Evolutionary conservation across 1,139 yeast species (phyloP).

Genomic region (Maudiozyma humilis): DNA sequence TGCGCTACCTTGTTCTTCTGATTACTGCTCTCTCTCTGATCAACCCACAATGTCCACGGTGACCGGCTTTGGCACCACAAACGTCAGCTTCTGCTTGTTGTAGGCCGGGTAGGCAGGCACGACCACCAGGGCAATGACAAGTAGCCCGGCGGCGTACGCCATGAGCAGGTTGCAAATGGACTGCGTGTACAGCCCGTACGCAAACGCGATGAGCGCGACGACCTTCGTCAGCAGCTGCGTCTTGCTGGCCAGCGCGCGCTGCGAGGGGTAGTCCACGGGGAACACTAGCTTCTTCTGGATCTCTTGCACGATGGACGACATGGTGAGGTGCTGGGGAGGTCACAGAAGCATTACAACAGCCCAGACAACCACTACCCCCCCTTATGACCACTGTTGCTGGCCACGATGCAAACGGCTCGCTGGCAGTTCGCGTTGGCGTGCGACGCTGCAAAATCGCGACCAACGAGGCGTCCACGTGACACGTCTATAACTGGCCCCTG

Average conservation of each 20-base stretch:
- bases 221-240: slow-evolving; percentile 13
- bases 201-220: slow-evolving; percentile 19
- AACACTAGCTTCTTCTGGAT: slow-evolving; percentile 19
- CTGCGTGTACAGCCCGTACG: slow-evolving; percentile 22
- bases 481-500: too few species aligned
- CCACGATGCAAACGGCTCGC: too few species aligned
- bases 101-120: slow-evolving; percentile 2
- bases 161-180: slow-evolving; percentile 11
- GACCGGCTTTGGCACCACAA: slow-evolving; percentile 1
- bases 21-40: background rate
- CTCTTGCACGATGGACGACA: slow-evolving; percentile 21
- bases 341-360: too few species aligned
- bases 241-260: slow-evolving; percentile 14
- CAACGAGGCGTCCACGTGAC: background rate
- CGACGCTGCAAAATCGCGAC: background rate
- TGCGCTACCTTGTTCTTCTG: too few species aligned
- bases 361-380: background rate
- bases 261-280: slow-evolving; percentile 29
- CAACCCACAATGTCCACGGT: background rate
- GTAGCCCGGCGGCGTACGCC: background rate
- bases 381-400: too few species aligned
- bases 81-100: background rate
- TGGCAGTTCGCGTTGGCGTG: background rate
- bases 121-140: background rate
- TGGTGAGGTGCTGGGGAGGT: too few species aligned